Conservation (phyloP, 768 basidiomycete species). For the Tylopilus felleus region DNA sequence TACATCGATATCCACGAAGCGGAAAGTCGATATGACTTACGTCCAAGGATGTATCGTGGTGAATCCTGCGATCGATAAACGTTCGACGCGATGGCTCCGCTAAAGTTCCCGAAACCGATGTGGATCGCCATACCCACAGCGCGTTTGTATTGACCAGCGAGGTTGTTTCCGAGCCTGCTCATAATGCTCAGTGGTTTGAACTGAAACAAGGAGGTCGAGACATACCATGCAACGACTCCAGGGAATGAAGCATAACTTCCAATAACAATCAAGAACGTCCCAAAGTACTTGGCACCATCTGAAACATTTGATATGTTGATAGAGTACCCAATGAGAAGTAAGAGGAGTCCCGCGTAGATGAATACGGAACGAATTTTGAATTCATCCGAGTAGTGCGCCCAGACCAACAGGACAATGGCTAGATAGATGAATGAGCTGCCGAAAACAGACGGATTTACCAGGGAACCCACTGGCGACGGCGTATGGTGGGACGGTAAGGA, state of each 20-base stretch:
- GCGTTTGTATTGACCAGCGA: constrained; percentile 68
- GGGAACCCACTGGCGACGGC: constrained; percentile 52
- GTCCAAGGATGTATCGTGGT: constrained; percentile 60
- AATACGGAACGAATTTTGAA: constrained; percentile 53
- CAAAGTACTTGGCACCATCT: constrained; percentile 64
- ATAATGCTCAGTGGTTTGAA: background rate
- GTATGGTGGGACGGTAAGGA: constrained; percentile 69
- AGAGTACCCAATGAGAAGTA: constrained; percentile 55
- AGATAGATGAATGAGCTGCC: background rate
- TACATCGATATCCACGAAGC: background rate
- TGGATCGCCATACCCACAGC: constrained; percentile 65
- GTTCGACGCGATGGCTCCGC: constrained; percentile 61
- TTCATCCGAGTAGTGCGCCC: constrained; percentile 59
- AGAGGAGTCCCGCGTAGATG: constrained; percentile 47
- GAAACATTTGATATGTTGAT: constrained; percentile 59
- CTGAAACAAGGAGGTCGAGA: constrained; percentile 11
- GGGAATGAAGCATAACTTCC: constrained; percentile 60
- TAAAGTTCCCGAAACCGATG: constrained; percentile 50
- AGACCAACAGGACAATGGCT: constrained; percentile 53
- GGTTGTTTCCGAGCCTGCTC: constrained; percentile 50
- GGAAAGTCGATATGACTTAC: constrained; percentile 36
- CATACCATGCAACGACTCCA: constrained; percentile 58
- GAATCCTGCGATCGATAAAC: constrained; percentile 58
- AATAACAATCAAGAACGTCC: constrained; percentile 63
- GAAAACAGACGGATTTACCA: background rate